Conservation (phyloP, 1,139 yeast genomes). For the Blastobotrys illinoisensis region DNA sequence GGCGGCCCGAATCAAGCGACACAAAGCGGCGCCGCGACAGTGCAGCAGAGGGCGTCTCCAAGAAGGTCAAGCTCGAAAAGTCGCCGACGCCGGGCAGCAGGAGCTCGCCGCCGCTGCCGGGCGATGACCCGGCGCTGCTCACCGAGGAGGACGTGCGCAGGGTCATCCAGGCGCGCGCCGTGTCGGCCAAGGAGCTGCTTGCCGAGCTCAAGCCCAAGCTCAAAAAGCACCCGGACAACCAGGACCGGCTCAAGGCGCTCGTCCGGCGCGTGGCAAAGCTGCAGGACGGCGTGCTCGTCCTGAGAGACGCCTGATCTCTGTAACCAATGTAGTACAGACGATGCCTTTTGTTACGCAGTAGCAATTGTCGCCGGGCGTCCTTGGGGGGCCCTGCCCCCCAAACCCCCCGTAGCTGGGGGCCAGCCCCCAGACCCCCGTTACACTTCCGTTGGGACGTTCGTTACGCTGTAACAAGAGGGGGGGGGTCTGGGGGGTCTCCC, state of each 20-base stretch:
- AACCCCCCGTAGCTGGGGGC: too few relatives aligned
- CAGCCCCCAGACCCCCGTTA: too few relatives aligned
- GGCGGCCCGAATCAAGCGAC: conserved; percentile 16
- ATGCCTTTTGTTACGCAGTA: too few relatives aligned
- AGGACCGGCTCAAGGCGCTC: conserved; percentile 57
- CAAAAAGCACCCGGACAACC: conserved; percentile 64
- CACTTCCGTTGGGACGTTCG: too few relatives aligned
- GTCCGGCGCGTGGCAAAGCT: conserved; percentile 66
- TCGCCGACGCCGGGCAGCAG: conserved; percentile 9
- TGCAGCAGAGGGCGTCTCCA: conserved; percentile 26
- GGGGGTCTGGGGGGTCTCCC: too few relatives aligned
- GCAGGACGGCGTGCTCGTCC: conserved; percentile 59
- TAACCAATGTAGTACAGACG: too few relatives aligned
- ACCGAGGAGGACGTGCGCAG: conserved; percentile 69
- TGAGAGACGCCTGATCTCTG: conserved; percentile 44
- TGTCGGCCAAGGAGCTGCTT: conserved; percentile 63
- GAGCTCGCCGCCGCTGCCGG: conserved; percentile 12
- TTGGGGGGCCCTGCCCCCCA: too few relatives aligned
- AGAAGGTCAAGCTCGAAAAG: conserved; percentile 39
- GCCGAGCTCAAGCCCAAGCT: conserved; percentile 58
- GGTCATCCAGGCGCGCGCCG: conserved; percentile 56
- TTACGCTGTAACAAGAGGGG: too few relatives aligned
- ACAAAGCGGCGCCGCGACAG: conserved; percentile 35
- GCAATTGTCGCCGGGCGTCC: too few relatives aligned
- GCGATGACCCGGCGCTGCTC: conserved; percentile 38